These are phyloP conservation scores for Spathaspora boniae DNA, from an alignment of 805 yeast species.

Conservation along the genomic window DNA sequence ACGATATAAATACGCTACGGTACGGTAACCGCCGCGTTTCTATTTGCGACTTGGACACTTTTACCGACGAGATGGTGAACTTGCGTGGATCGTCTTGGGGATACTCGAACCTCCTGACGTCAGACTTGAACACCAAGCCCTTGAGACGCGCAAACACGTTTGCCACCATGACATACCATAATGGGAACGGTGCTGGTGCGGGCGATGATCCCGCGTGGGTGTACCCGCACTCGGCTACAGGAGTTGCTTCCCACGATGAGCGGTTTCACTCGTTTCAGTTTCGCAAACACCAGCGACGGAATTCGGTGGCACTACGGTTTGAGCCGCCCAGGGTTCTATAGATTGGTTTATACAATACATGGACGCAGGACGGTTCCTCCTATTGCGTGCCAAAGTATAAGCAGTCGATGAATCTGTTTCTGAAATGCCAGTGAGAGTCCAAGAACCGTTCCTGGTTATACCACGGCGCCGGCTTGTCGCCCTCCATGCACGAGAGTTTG, in stretches of 20 bases:
- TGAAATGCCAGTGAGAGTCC: constrained; percentile 57
- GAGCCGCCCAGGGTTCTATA: constrained; percentile 25
- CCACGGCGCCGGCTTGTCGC: constrained; percentile 11
- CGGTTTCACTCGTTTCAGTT: constrained; percentile 2
- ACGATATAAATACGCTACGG: not conserved
- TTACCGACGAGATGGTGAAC: constrained; percentile 10
- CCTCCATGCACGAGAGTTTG: constrained; percentile 46
- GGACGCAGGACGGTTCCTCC: not conserved
- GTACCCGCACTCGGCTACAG: not conserved
- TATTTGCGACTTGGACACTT: constrained; percentile 14
- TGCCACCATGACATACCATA: too few relatives aligned
- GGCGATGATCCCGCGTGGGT: too few relatives aligned
- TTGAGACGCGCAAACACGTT: too few relatives aligned
- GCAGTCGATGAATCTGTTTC: constrained; percentile 68
- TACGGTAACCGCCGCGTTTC: constrained; percentile 12
- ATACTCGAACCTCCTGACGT: too few relatives aligned
- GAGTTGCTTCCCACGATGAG: constrained; percentile 1
- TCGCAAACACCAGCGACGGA: constrained; percentile 39
- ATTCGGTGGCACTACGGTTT: constrained; percentile 47
- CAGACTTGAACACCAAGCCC: not conserved
- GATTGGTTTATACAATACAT: not conserved
- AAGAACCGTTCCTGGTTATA: constrained; percentile 38
- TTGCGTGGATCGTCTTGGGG: too few relatives aligned
- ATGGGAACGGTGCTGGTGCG: too few relatives aligned
- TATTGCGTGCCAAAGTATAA: constrained; percentile 62